A percentile compares a stretch with the other conserved stretches of the same genome.
These are phyloP conservation scores for Candida pseudoviswanathii DNA, from an alignment of 1,139 yeast species.

Conservation along the genomic window DNA sequence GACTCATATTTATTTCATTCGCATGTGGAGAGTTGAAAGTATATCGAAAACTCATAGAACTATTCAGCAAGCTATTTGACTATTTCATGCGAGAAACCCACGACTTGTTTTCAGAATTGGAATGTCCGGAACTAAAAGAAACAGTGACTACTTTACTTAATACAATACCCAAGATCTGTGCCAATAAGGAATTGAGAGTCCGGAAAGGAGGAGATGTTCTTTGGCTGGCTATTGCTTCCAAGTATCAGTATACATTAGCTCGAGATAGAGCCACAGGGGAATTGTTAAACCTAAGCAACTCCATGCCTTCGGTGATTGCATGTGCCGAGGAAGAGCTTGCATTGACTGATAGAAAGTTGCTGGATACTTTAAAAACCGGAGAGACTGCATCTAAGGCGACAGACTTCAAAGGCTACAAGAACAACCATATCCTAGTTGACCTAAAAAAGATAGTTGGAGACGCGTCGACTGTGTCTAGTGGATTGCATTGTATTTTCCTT, in stretches of 20 bases:
- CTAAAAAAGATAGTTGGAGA: constrained; percentile 72
- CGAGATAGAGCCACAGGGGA: constrained; percentile 67
- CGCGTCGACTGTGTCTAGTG: constrained; percentile 64
- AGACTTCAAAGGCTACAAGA: constrained; percentile 54
- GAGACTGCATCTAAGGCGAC: constrained; percentile 48
- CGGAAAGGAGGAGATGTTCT: constrained; percentile 28
- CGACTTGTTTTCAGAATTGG: constrained; percentile 60
- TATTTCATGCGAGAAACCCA: constrained; percentile 61
- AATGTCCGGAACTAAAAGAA: constrained; percentile 55
- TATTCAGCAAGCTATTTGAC: constrained; percentile 64
- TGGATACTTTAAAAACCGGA: constrained; percentile 40
- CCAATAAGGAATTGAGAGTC: constrained; percentile 44
- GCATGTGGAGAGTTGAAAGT: constrained; percentile 68
- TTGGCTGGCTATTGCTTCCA: constrained; percentile 66
- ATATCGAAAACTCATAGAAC: constrained; percentile 52
- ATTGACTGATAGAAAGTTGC: constrained; percentile 74
- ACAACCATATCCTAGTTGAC: constrained; percentile 79
- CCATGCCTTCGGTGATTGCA: constrained; percentile 63
- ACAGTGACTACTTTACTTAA: constrained; percentile 61
- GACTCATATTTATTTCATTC: constrained; percentile 70
- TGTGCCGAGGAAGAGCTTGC: constrained; percentile 72
- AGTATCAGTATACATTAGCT: constrained; percentile 70
- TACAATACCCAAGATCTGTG: constrained; percentile 68
- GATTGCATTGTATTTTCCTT: constrained; percentile 71
- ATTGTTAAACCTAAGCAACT: constrained; percentile 47